A percentile compares a stretch with the other conserved stretches of the same genome.
These are phyloP conservation scores for Flaveria bidentis DNA, from an alignment of 129 eudicot genomes.

Conservation along the genomic window DNA sequence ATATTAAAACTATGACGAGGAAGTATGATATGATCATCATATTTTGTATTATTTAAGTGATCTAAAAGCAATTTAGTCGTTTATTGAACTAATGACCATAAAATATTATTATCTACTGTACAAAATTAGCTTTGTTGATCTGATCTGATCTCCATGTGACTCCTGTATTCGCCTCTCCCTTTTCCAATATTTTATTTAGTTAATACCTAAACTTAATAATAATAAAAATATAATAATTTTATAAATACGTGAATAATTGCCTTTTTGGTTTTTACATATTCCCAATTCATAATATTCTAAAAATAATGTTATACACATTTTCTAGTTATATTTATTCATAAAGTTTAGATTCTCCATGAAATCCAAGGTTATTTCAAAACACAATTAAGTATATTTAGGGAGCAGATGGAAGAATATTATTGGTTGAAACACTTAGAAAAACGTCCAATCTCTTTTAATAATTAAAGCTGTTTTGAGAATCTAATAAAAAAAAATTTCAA, in stretches of 20 bases:
- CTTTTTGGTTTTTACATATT: background rate
- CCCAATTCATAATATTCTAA: background rate
- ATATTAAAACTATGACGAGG: conserved; percentile 5
- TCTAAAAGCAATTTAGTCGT: conserved; percentile 10
- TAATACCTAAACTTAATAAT: background rate
- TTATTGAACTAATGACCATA: conserved; percentile 25
- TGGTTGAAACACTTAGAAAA: conserved; percentile 28
- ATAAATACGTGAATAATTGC: background rate
- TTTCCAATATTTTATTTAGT: conserved; percentile 7
- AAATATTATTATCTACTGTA: conserved; percentile 31
- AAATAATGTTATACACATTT: background rate
- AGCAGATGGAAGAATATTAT: conserved; percentile 18
- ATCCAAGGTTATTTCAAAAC: background rate
- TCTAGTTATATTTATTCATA: conserved; percentile 2
- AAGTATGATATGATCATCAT: conserved; percentile 32
- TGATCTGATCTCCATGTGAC: conserved; percentile 36
- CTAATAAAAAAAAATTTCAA: conserved; percentile 24
- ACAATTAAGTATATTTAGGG: conserved; percentile 7
- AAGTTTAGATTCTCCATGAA: conserved; percentile 16
- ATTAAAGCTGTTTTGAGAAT: conserved; percentile 32
- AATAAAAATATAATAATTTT: background rate
- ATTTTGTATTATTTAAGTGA: conserved; percentile 15
- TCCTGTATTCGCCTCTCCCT: conserved; percentile 13
- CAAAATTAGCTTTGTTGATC: conserved; percentile 13
- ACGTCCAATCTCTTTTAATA: conserved; percentile 30